A percentile compares a stretch with the other conserved stretches of the same genome.
Conservation (phyloP, 345 rosid species). For the Isatis tinctoria region DNA sequence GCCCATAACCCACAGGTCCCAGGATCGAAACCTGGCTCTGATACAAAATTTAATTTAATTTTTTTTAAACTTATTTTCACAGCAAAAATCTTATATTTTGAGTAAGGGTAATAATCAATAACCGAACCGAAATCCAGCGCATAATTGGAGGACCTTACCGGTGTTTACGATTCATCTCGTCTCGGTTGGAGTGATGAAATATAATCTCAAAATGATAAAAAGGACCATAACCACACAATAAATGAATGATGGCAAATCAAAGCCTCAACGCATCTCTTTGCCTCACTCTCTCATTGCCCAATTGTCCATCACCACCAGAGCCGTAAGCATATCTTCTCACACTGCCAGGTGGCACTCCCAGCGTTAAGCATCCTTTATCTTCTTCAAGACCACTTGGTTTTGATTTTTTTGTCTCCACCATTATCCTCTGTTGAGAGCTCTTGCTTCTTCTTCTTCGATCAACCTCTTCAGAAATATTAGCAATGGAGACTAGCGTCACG, state of each 20-base stretch:
- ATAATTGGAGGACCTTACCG: not conserved
- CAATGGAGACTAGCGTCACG: slow-evolving; percentile 70
- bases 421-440: not conserved
- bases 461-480: slow-evolving; percentile 7
- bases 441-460: slow-evolving; percentile 13
- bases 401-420: slow-evolving; percentile 5
- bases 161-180: not conserved
- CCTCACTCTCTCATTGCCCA: slow-evolving; percentile 17
- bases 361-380: slow-evolving; percentile 23
- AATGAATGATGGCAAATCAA: slow-evolving; percentile 28
- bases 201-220: slow-evolving; percentile 10
- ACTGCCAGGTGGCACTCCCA: slow-evolving; percentile 32
- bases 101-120: not conserved
- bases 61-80: not conserved
- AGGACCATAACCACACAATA: slow-evolving; percentile 30
- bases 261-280: slow-evolving; percentile 13
- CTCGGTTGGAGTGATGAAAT: not conserved
- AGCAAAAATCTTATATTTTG: no score
- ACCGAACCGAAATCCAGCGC: not conserved
- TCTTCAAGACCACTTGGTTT: slow-evolving; percentile 15
- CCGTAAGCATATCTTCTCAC: slow-evolving; percentile 18
- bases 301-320: slow-evolving; percentile 25
- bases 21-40: slow-evolving; percentile 42
- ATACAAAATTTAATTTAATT: not conserved
- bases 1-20: slow-evolving; percentile 86